Evolutionary conservation across 768 basidiomycete genomes (phyloP).

Genomic region (Hypholoma fasciculare): DNA sequence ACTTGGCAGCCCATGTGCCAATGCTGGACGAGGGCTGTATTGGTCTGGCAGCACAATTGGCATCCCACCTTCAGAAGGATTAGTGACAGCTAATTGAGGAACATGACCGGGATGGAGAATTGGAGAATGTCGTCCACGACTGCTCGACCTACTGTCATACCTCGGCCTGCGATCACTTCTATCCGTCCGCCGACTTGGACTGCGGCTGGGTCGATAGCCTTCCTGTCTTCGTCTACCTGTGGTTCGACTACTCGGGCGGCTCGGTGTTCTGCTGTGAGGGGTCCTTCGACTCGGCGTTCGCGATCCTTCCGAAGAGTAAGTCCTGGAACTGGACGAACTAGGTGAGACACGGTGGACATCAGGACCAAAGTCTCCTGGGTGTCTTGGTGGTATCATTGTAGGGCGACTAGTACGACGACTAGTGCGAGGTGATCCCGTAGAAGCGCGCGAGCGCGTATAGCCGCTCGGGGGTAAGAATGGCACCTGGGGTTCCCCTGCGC

Average conservation of each 20-base stretch:
- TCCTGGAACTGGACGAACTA: conserved; percentile 18
- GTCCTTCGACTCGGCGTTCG: conserved; percentile 9
- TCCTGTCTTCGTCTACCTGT: conserved; percentile 14
- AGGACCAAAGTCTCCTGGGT: conserved; percentile 13
- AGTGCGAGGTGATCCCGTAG: conserved; percentile 14
- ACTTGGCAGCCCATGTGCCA: conserved; percentile 2
- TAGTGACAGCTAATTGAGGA: conserved; percentile 16
- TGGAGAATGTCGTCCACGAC: conserved; percentile 5
- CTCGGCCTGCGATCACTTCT: conserved; percentile 12
- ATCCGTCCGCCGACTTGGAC: conserved; percentile 8
- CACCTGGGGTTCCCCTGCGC: background rate
- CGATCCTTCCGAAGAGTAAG: conserved; percentile 4
- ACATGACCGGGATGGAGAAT: background rate
- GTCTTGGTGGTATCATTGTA: background rate
- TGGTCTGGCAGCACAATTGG: conserved; percentile 17
- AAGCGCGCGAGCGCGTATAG: background rate
- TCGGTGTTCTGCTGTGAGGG: conserved; percentile 9
- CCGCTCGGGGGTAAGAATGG: conserved; percentile 24
- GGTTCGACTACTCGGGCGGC: conserved; percentile 17
- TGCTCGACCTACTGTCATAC: background rate
- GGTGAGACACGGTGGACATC: conserved; percentile 12
- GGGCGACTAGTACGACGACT: background rate
- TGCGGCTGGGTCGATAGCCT: conserved; percentile 1
- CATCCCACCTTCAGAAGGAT: conserved; percentile 12
- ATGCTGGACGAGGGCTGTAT: background rate